A percentile compares a stretch with the other conserved stretches of the same genome.
These are phyloP conservation scores for Pleomassaria siparia DNA, from an alignment of 2,329 filamentous ascomycete genomes.

Conservation along the genomic window DNA sequence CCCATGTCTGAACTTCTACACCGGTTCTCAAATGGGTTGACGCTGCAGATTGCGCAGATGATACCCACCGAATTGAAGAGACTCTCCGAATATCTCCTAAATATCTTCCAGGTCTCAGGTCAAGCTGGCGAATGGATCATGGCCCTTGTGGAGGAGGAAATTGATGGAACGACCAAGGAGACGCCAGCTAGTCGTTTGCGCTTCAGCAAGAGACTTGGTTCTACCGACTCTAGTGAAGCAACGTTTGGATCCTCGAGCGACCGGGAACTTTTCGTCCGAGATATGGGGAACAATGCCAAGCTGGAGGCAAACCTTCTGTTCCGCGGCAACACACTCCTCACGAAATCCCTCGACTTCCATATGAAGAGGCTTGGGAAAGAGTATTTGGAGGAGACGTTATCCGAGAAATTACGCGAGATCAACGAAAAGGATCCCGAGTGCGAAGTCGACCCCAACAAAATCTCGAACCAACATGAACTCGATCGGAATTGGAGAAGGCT, in stretches of 20 bases:
- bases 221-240: conserved; percentile 65
- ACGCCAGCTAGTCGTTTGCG: conserved; percentile 66
- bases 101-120: conserved; percentile 93
- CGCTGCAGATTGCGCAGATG: conserved; percentile 77
- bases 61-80: conserved; percentile 75
- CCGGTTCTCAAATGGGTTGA: conserved; percentile 79
- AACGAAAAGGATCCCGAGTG: conserved; percentile 89
- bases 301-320: conserved; percentile 94
- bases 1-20: conserved; percentile 81
- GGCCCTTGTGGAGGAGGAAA: conserved; percentile 92
- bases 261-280: conserved; percentile 70
- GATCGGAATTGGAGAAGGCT: conserved; percentile 81
- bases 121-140: conserved; percentile 86
- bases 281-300: conserved; percentile 76
- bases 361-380: conserved; percentile 94
- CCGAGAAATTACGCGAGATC: conserved; percentile 84
- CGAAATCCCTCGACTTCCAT: conserved; percentile 89
- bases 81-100: conserved; percentile 83
- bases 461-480: conserved; percentile 68
- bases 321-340: conserved; percentile 89
- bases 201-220: conserved; percentile 71
- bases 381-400: conserved; percentile 83
- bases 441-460: conserved; percentile 88
- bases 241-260: conserved; percentile 55
- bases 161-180: conserved; percentile 87